Percentiles rank a stretch among this genome's conserved stretches.
Conservation (phyloP, 768 basidiomycete species). For the Mycena olivaceomarginata region DNA sequence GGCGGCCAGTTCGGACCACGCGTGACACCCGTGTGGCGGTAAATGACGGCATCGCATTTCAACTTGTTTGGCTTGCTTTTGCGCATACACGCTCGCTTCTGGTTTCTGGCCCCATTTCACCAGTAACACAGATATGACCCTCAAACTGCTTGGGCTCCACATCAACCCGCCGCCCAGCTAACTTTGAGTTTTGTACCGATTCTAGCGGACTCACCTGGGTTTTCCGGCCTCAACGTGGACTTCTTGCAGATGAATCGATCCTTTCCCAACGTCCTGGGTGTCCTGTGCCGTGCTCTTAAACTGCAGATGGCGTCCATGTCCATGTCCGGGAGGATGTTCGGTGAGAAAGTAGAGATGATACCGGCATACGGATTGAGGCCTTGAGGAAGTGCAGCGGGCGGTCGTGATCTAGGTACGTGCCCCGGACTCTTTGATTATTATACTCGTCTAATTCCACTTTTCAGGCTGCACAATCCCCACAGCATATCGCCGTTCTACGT, state of each 20-base stretch:
- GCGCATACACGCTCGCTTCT: no score
- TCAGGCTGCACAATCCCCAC: slow-evolving; percentile 1
- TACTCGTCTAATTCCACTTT: background rate
- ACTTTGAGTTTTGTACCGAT: background rate
- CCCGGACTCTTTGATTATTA: background rate
- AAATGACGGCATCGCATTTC: no score
- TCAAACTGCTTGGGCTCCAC: background rate
- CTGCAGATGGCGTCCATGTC: background rate
- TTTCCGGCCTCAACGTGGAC: background rate
- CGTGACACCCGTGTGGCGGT: no score
- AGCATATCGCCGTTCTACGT: background rate
- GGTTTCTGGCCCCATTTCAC: no score
- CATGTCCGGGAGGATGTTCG: background rate
- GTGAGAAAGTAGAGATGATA: background rate
- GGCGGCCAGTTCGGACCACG: no score
- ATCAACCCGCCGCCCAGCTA: background rate
- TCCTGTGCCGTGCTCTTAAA: background rate
- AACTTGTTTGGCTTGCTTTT: no score
- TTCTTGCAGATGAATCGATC: background rate
- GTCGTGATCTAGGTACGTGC: background rate
- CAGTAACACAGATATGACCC: no score
- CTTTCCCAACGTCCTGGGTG: background rate
- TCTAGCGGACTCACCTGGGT: background rate
- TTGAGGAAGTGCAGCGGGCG: background rate
- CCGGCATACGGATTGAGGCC: background rate